phyloP scores from a whole-genome alignment of 2,329 filamentous ascomycete species.

The Ophiostoma pallidulum region DNA sequence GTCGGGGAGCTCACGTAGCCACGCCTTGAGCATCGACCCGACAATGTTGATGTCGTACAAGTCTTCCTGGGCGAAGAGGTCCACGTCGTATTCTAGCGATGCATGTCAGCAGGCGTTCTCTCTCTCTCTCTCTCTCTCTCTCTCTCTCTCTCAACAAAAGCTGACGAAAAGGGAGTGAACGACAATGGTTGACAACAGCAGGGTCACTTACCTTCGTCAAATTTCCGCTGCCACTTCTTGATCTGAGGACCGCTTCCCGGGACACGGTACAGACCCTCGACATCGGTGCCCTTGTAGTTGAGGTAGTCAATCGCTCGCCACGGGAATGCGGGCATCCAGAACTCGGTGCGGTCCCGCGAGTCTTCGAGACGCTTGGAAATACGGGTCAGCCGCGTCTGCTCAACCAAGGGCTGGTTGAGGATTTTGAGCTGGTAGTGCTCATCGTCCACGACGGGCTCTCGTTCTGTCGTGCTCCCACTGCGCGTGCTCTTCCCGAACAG shows the following conservation, averaged over 20 bases:
- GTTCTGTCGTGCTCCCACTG: conserved; percentile 61
- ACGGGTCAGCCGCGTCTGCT: conserved; percentile 82
- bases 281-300: conserved; percentile 88
- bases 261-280: conserved; percentile 86
- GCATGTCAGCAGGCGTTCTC: not conserved
- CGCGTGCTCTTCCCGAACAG: conserved; percentile 71
- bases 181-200: conserved; percentile 5
- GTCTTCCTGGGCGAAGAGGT: conserved; percentile 77
- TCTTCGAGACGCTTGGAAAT: conserved; percentile 84
- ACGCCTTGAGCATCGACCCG: conserved; percentile 91
- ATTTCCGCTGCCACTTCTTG: conserved; percentile 85
- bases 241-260: conserved; percentile 85
- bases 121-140: no score
- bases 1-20: conserved; percentile 89
- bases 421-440: conserved; percentile 78
- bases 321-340: conserved; percentile 95
- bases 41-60: conserved; percentile 96
- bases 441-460: conserved; percentile 57
- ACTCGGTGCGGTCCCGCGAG: conserved; percentile 91
- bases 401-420: conserved; percentile 75
- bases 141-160: no score
- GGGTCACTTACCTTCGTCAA: conserved; percentile 63
- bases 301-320: conserved; percentile 95
- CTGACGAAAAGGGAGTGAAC: no score
- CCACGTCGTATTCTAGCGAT: conserved; percentile 77